Conservation (phyloP, 108 stramenopile genomes). For the Nitzschia sp. region DNA sequence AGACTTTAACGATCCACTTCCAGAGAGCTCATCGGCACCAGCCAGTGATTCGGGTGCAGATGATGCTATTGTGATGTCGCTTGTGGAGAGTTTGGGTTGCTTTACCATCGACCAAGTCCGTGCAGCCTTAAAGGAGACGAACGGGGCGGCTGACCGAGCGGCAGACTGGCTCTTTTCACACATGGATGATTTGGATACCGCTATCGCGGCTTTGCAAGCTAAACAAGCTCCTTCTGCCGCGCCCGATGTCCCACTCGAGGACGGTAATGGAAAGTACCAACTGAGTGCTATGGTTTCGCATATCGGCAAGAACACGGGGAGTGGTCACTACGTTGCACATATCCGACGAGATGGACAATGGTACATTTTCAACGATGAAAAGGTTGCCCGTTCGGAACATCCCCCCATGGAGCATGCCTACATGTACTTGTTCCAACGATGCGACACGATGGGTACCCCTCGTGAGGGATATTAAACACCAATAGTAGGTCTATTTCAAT, state of each 20-base stretch:
- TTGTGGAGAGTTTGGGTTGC: slow-evolving; percentile 86
- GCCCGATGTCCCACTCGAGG: slow-evolving; percentile 49
- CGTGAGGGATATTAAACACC: neutral
- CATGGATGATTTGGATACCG: slow-evolving; percentile 89
- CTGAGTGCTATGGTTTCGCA: slow-evolving; percentile 94
- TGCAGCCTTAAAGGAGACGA: slow-evolving; percentile 83
- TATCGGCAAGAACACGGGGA: slow-evolving; percentile 95
- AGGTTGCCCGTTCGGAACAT: slow-evolving; percentile 85
- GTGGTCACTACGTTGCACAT: slow-evolving; percentile 99
- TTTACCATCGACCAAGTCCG: slow-evolving; percentile 90
- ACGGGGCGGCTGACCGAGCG: slow-evolving; percentile 87
- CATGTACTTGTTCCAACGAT: slow-evolving; percentile 86
- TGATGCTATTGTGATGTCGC: slow-evolving; percentile 69
- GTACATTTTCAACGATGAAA: slow-evolving; percentile 98
- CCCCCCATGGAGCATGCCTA: slow-evolving; percentile 89
- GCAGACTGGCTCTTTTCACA: slow-evolving; percentile 98
- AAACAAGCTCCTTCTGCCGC: slow-evolving; percentile 19
- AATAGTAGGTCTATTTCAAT: no score
- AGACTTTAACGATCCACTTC: slow-evolving; percentile 95
- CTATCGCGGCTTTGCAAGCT: slow-evolving; percentile 71
- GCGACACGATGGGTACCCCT: slow-evolving; percentile 35
- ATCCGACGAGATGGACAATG: slow-evolving; percentile 87
- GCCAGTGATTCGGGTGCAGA: slow-evolving; percentile 46
- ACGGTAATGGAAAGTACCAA: slow-evolving; percentile 87
- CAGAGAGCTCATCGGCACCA: slow-evolving; percentile 44